A percentile compares a stretch with the other conserved stretches of the same genome.
phyloP scores from a whole-genome alignment of 495 filamentous ascomycete species.

The Aspergillus affinis region DNA sequence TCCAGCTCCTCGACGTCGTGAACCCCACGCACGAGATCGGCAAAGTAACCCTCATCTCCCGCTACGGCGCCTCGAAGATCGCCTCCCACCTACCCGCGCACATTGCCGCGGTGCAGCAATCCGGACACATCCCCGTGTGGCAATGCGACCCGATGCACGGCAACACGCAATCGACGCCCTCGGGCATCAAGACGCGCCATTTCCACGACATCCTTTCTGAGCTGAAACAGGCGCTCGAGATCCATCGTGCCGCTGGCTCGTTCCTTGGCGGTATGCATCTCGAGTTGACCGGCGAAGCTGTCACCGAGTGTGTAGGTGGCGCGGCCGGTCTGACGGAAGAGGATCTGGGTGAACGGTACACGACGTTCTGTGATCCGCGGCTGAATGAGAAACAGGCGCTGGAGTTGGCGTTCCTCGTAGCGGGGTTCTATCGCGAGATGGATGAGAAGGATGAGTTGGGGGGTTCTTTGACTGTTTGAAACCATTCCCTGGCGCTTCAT shows the following conservation, averaged over 20 bases:
- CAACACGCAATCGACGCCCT: constrained; percentile 60
- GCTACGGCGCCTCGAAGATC: constrained; percentile 81
- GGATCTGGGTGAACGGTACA: constrained; percentile 84
- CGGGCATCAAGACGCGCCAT: constrained; percentile 79
- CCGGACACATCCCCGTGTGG: constrained; percentile 83
- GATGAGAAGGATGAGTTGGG: constrained; percentile 22
- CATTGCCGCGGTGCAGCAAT: constrained; percentile 78
- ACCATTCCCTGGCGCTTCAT: no score
- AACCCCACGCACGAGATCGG: constrained; percentile 80
- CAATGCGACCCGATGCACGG: constrained; percentile 99
- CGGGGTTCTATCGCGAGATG: constrained; percentile 69
- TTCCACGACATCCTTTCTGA: constrained; percentile 87
- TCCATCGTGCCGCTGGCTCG: constrained; percentile 78
- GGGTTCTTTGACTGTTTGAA: not conserved
- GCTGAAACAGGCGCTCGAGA: constrained; percentile 71
- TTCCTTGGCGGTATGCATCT: constrained; percentile 93
- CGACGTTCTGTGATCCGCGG: constrained; percentile 90
- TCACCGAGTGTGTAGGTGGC: constrained; percentile 94
- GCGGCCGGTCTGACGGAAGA: constrained; percentile 85
- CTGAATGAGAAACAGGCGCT: constrained; percentile 97
- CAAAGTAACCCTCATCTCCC: constrained; percentile 93
- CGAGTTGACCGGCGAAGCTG: constrained; percentile 91
- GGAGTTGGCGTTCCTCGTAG: constrained; percentile 91
- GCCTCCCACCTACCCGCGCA: constrained; percentile 69
- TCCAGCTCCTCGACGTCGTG: constrained; percentile 73